Evolutionary conservation across 768 basidiomycete genomes (phyloP), one percentile per base, ranked within the genome.

Genomic region (Boletus barrowsii): DNA sequence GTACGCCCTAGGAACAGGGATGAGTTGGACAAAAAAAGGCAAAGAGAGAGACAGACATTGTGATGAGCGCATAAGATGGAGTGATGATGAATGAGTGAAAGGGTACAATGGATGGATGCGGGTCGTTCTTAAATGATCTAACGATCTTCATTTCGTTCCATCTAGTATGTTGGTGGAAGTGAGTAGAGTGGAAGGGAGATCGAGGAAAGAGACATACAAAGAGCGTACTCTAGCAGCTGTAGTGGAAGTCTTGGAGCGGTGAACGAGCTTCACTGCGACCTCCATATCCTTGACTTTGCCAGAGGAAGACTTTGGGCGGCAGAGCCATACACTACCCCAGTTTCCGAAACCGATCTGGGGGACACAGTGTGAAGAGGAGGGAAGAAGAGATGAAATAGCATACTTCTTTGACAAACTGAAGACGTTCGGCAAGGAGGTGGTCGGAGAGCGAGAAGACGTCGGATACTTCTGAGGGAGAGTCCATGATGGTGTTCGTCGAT

Each of bases 71-170:
- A 70, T 89, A 94, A 29, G 84, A 88, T 5, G 92, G 90, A 0
- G 92, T 92, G 61, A 95, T 90, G 67, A 96, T 87, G 78, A 98
- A 98, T 4, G 90, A 88, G 64, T 94, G 87, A 72, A 98, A 98
- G 11, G 84, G 83, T 57, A 98, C 89, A 71, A 98, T 88, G 56
- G 90, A 90, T 0, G 93, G 94, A 67, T 98, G 96, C 10, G 87
- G 84, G 62, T 93, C 87, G 42, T 83, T 73, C 74, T 88, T 89
- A 70, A 98, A 84, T 11, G 84, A 76, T 61, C 90, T 80, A 55
- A 98, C 85, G 62, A 95, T 88, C 79, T 96, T 96, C 93, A 95
- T 95, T 76, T 98, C 94, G 66, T 94, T 95, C 94, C 94, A 93
- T 75, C 90, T 93, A n/a, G 43, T 32, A 22, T 3, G 42, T 33